A percentile compares a stretch with the other conserved stretches of the same genome.
Evolutionary conservation across 805 yeast genomes (phyloP).

Genomic region (Saturnispora saitoi): DNA sequence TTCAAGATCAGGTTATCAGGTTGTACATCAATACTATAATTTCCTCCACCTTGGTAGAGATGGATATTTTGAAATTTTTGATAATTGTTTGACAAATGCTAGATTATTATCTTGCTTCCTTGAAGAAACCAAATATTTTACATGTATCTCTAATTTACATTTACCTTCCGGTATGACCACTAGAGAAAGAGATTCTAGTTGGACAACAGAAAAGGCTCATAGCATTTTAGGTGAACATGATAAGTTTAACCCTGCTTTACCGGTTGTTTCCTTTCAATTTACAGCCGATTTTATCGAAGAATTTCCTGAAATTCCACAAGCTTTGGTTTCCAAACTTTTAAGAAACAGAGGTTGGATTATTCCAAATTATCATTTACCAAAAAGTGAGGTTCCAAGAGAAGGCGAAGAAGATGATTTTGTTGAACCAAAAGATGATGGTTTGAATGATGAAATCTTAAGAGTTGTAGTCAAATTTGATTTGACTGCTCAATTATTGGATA

Average conservation of each 20-base stretch:
- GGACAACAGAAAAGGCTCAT: conserved; percentile 7
- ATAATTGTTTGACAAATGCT: conserved; percentile 60
- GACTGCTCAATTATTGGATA: conserved; percentile 50
- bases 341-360: conserved; percentile 80
- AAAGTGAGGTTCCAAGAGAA: conserved; percentile 15
- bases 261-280: conserved; percentile 82
- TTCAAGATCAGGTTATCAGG: conserved; percentile 89
- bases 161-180: conserved; percentile 37
- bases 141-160: conserved; percentile 72
- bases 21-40: conserved; percentile 79
- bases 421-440: conserved; percentile 30
- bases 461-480: conserved; percentile 74
- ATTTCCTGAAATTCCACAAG: conserved; percentile 80
- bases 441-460: conserved; percentile 59
- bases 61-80: conserved; percentile 63
- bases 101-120: conserved; percentile 54
- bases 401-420: conserved; percentile 10
- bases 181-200: conserved; percentile 19
- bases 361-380: conserved; percentile 81
- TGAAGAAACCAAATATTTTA: conserved; percentile 59
- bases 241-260: conserved; percentile 65
- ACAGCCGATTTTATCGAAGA: conserved; percentile 44
- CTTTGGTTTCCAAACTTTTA: conserved; percentile 59
- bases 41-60: conserved; percentile 59
- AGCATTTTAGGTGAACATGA: conserved; percentile 28